phyloP scores from a whole-genome alignment of 2,329 filamentous ascomycete genomes.

The Pseudogymnoascus sp. region DNA sequence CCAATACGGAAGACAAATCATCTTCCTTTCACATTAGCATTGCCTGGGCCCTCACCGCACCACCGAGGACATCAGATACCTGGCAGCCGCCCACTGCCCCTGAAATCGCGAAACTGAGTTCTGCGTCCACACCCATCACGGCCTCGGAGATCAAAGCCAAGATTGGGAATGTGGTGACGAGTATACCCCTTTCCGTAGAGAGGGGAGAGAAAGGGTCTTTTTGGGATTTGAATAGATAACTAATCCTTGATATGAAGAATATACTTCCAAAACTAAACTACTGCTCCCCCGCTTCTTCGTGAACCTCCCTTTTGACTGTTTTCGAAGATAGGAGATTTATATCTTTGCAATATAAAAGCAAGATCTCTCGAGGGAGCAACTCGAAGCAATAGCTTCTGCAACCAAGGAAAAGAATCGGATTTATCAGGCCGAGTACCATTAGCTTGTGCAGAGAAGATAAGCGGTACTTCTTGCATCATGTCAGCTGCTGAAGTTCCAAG shows the following conservation, averaged over 20 bases:
- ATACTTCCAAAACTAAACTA: background rate
- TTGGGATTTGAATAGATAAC: conserved; percentile 18
- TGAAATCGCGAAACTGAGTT: background rate
- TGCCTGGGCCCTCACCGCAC: conserved; percentile 66
- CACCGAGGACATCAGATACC: conserved; percentile 21
- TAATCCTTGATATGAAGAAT: background rate
- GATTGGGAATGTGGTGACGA: conserved; percentile 62
- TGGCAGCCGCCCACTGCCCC: background rate
- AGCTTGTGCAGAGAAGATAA: too few relatives aligned
- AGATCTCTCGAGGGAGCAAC: too few relatives aligned
- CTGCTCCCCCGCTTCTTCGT: background rate
- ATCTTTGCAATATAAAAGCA: too few relatives aligned
- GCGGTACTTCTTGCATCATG: too few relatives aligned
- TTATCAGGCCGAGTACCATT: too few relatives aligned
- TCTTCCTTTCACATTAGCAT: conserved; percentile 76
- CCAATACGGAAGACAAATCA: background rate
- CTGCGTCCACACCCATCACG: background rate
- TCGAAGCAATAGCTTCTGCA: too few relatives aligned
- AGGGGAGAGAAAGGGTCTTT: conserved; percentile 19
- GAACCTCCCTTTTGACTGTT: background rate
- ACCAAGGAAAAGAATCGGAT: too few relatives aligned
- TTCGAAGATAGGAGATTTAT: background rate
- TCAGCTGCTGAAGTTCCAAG: too few relatives aligned
- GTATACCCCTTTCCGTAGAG: conserved; percentile 34
- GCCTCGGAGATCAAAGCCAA: conserved; percentile 57